A percentile compares a stretch with the other conserved stretches of the same genome.
Evolutionary conservation across 148 eudicot species (phyloP).

Genomic region (Heliosperma pusillum): DNA sequence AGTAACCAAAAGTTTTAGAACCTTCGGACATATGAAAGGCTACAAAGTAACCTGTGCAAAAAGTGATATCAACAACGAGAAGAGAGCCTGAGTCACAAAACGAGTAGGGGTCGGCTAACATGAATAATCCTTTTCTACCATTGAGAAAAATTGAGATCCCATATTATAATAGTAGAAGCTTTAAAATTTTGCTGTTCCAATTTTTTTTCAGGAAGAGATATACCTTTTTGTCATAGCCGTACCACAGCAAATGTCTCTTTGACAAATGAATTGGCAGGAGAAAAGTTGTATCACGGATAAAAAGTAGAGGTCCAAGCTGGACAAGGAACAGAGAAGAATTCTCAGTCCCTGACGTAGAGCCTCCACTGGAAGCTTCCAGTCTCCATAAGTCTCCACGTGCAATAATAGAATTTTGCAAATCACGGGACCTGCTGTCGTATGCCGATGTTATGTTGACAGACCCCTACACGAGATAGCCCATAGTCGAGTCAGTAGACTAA

Average conservation of each 20-base stretch:
- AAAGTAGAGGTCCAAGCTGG: conserved; percentile 94
- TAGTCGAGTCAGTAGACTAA: no score
- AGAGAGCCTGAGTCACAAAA: neutral
- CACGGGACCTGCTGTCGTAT: conserved; percentile 79
- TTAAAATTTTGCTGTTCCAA: neutral
- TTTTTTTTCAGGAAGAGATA: conserved; percentile 3
- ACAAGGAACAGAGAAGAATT: conserved; percentile 81
- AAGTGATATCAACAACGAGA: neutral
- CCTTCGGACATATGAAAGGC: neutral
- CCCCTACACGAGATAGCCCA: no score
- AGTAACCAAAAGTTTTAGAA: neutral
- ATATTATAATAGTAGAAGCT: neutral
- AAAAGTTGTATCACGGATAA: conserved; percentile 89
- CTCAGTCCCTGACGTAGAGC: conserved; percentile 68
- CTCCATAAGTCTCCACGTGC: conserved; percentile 96
- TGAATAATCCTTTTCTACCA: neutral
- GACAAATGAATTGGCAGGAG: conserved; percentile 92
- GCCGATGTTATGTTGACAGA: conserved; percentile 68
- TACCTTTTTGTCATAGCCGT: conserved; percentile 98
- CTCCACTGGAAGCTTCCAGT: conserved; percentile 84
- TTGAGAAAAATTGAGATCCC: neutral
- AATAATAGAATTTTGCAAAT: conserved; percentile 72
- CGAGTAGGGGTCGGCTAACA: neutral
- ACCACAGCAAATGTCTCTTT: conserved; percentile 95
- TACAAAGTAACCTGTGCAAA: neutral